phyloP scores from a whole-genome alignment of 2,329 filamentous ascomycete species.

The Lanzia echinophila region DNA sequence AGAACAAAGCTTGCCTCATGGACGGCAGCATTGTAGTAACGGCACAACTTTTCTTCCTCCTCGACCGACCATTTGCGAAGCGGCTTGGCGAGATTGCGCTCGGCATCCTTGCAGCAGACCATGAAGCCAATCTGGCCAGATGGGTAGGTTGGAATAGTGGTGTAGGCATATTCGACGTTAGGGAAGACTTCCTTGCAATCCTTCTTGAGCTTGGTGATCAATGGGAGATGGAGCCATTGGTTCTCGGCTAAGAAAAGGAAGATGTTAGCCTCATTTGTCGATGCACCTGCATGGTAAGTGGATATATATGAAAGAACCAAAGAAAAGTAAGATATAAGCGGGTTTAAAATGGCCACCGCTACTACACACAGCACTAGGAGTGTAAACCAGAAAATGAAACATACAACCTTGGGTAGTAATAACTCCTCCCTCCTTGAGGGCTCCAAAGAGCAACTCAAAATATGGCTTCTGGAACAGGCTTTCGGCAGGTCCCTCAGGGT shows the following conservation, averaged over 20 bases:
- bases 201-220: constrained; percentile 95
- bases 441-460: constrained; percentile 87
- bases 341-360: constrained; percentile 4
- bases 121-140: constrained; percentile 99
- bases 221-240: constrained; percentile 94
- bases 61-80: constrained; percentile 73
- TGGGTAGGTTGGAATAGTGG: constrained; percentile 97
- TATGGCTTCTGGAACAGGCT: constrained; percentile 97
- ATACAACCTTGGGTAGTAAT: constrained; percentile 99
- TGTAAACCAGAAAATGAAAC: constrained; percentile 39
- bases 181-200: constrained; percentile 96
- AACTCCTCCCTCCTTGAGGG: constrained; percentile 89
- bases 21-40: constrained; percentile 96
- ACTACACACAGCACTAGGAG: constrained; percentile 47
- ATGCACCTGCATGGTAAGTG: no score
- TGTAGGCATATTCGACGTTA: constrained; percentile 96
- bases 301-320: not conserved
- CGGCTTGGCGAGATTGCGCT: constrained; percentile 76
- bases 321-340: constrained; percentile 2
- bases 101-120: constrained; percentile 95
- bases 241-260: constrained; percentile 67
- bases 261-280: constrained; percentile 9
- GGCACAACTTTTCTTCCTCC: constrained; percentile 88
- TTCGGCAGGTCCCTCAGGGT: constrained; percentile 95
- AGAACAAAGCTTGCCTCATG: constrained; percentile 92